Evolutionary conservation across 2,329 filamentous ascomycete species (phyloP).

Genomic region (Penicillium oxalicum): DNA sequence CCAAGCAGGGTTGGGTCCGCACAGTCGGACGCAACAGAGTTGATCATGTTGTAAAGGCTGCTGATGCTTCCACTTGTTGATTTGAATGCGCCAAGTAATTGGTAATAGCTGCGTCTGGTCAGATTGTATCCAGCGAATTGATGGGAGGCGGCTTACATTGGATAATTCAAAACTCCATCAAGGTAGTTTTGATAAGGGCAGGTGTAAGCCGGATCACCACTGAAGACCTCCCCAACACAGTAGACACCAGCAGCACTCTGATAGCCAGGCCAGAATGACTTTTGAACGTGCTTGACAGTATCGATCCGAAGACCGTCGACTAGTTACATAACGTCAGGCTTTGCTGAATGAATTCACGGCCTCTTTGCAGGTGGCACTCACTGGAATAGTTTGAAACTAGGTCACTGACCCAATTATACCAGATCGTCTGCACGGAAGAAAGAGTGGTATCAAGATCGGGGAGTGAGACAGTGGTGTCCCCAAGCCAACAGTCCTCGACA

Average conservation of each 20-base stretch:
- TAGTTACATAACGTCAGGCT: conserved; percentile 5
- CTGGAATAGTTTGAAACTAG: conserved; percentile 57
- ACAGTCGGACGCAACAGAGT: conserved; percentile 30
- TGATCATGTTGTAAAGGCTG: conserved; percentile 32
- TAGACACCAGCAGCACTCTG: conserved; percentile 42
- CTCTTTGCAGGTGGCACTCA: conserved; percentile 30
- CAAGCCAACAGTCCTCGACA: conserved; percentile 49
- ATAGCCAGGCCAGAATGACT: conserved; percentile 42
- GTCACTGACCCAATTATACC: conserved; percentile 54
- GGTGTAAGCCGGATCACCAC: conserved; percentile 37
- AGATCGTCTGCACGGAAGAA: conserved; percentile 44
- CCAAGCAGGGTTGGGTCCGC: conserved; percentile 46
- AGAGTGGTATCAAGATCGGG: conserved; percentile 58
- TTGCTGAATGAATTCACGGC: neutral
- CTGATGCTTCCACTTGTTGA: conserved; percentile 30
- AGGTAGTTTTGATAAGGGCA: conserved; percentile 43
- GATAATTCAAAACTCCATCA: conserved; percentile 46
- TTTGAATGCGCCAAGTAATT: conserved; percentile 33
- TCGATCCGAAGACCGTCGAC: conserved; percentile 50
- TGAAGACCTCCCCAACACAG: conserved; percentile 44
- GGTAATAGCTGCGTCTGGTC: conserved; percentile 40
- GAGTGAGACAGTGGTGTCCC: conserved; percentile 50
- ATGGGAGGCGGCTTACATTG: conserved; percentile 22
- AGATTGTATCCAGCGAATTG: conserved; percentile 10
- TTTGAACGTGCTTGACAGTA: conserved; percentile 46